Evolutionary conservation across 352 stramenopile species (phyloP).

Genomic region (Phytophthora macrochlamydospora): DNA sequence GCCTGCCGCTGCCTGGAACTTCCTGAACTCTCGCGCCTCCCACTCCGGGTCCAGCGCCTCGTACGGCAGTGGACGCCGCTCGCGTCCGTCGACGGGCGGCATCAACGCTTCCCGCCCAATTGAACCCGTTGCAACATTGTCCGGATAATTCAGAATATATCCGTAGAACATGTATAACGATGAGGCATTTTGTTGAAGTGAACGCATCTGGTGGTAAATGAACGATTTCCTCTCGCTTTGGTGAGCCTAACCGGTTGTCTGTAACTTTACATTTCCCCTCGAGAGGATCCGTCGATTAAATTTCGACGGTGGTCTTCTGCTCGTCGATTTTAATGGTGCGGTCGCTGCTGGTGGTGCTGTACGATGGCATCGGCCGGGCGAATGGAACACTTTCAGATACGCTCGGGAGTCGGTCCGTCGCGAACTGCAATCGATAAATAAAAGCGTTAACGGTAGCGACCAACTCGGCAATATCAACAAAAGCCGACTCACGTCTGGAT

Average conservation of each 20-base stretch:
- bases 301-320: slow-evolving; percentile 17
- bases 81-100: slow-evolving; percentile 6
- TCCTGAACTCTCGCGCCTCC: slow-evolving; percentile 53
- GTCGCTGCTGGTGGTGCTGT: slow-evolving; percentile 29
- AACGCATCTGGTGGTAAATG: no score
- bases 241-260: no score
- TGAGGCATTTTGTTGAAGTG: not conserved
- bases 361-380: slow-evolving; percentile 52
- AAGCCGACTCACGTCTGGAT: slow-evolving; percentile 55
- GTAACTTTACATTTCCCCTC: no score
- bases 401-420: slow-evolving; percentile 35
- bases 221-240: no score
- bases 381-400: slow-evolving; percentile 63
- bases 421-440: slow-evolving; percentile 45
- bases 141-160: not conserved
- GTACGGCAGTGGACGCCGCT: slow-evolving; percentile 50
- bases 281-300: slow-evolving; percentile 3
- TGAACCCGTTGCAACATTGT: not conserved
- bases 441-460: not conserved
- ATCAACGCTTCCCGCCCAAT: not conserved
- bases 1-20: slow-evolving; percentile 34
- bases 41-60: slow-evolving; percentile 59
- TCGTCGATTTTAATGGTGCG: slow-evolving; percentile 23
- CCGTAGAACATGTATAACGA: not conserved
- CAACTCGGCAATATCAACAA: not conserved